Evolutionary conservation across 1,139 yeast species (phyloP).

Genomic region (Blastobotrys indianensis): DNA sequence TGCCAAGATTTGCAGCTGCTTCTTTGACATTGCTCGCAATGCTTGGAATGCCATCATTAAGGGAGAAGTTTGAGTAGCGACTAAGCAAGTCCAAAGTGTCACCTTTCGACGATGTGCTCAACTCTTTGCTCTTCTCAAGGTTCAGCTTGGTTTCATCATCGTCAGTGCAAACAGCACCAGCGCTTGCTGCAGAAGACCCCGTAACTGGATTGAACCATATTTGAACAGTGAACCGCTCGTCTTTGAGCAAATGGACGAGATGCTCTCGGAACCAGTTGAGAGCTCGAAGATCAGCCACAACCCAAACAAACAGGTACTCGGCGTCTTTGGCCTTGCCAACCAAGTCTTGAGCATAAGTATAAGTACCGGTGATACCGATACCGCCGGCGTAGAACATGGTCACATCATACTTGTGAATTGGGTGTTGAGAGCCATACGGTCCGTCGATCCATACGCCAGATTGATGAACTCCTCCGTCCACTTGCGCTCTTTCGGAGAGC

Average conservation of each 20-base stretch:
- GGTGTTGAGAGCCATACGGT: conserved; percentile 48
- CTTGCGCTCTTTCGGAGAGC: background rate
- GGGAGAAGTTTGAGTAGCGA: background rate
- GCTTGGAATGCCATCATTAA: conserved; percentile 6
- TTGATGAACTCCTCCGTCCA: background rate
- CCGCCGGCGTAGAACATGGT: conserved; percentile 55
- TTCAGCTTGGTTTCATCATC: background rate
- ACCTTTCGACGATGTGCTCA: background rate
- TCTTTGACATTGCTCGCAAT: background rate
- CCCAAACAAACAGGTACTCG: conserved; percentile 19
- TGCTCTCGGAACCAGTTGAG: conserved; percentile 20
- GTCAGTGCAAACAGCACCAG: background rate
- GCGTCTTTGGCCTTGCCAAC: conserved; percentile 4
- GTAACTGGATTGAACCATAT: conserved; percentile 11
- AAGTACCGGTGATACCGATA: conserved; percentile 56
- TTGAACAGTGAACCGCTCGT: conserved; percentile 8
- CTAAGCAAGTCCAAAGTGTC: no score
- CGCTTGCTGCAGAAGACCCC: background rate
- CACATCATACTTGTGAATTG: conserved; percentile 48
- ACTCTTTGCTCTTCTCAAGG: background rate
- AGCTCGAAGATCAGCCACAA: conserved; percentile 13
- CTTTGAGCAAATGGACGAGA: conserved; percentile 11
- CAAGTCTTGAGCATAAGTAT: conserved; percentile 21
- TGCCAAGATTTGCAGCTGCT: background rate
- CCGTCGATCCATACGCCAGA: conserved; percentile 43